Evolutionary conservation across 164 flowering plant species (phyloP).

Genomic region (Berberis vulgaris): DNA sequence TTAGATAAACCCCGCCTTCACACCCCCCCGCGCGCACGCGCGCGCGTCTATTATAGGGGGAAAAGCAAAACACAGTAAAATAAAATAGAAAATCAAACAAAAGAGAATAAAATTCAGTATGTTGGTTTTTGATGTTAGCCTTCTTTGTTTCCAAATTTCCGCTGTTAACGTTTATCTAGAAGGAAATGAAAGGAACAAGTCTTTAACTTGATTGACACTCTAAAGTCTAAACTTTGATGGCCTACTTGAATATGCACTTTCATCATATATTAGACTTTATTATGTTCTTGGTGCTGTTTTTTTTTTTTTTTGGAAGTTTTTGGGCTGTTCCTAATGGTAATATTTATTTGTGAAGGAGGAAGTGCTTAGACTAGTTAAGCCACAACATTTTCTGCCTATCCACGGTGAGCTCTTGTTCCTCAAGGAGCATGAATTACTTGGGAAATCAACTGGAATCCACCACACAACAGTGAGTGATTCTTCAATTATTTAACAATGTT

Average conservation of each 20-base stretch:
- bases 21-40: no score
- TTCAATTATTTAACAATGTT: not conserved
- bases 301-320: not conserved
- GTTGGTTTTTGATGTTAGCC: no score
- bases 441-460: constrained; percentile 87
- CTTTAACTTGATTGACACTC: no score
- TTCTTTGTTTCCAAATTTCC: no score
- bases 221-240: no score
- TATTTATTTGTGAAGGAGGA: constrained; percentile 60
- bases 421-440: constrained; percentile 93
- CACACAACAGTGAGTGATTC: constrained; percentile 77
- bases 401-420: constrained; percentile 97
- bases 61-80: no score
- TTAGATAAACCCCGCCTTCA: no score
- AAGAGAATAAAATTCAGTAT: no score
- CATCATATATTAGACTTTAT: not conserved
- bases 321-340: not conserved
- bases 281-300: not conserved
- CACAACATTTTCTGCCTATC: constrained; percentile 93
- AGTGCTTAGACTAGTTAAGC: constrained; percentile 87
- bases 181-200: no score
- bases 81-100: no score
- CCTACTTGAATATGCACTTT: not conserved
- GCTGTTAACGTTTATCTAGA: no score
- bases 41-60: no score